Evolutionary conservation across 371 early-diverging fungal species (phyloP), one percentile per base, ranked within the genome.

Genomic region (Mucor piriformis): DNA sequence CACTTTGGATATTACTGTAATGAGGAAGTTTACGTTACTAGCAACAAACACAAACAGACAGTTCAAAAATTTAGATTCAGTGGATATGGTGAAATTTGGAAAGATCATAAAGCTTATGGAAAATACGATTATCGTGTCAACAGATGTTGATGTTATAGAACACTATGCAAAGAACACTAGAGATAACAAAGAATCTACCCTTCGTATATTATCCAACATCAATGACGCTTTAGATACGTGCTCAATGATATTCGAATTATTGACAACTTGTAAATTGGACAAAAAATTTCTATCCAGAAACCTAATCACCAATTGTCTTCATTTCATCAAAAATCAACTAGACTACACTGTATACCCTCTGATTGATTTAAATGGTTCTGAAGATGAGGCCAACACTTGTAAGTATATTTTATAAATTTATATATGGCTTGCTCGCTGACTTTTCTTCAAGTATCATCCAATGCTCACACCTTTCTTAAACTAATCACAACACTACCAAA

Each of bases 291-390:
- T 75, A 15, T 58, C 73, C 2, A 57, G 60, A 50, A 63, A 55
- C 24, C 25, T 70, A 0, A 56, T 76, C 6, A 44, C 66, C 20
- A 64, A 63, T n/a, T 75, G 76, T 38, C 50, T 79, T 23, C 65
- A 67, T 13, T 59, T 68, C 1, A 57, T 68, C 13, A 71, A 72
- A 23, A 60, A 54, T 10, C 70, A 73, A 33, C 20, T 79, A 15
- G 74, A 66, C 37, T 72, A 61, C 42, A 66, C 64, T 10, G 59
- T 79, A 54, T 79, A 76, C 56, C 79, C 79, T 6, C 37, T 75
- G 10, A 66, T 73, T 37, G 76, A 76, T 53, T 37, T 66, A 29
- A 67, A 57, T 20, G 50, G 48, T 3, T 49, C 63, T 27, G 69
- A 66, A 16, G 67, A 69, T 7, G 69, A 65, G 50, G 44, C 50